Evolutionary conservation across 805 yeast species (phyloP), one percentile per base, ranked within the genome.

Genomic region (Lachancea nothofagi): DNA sequence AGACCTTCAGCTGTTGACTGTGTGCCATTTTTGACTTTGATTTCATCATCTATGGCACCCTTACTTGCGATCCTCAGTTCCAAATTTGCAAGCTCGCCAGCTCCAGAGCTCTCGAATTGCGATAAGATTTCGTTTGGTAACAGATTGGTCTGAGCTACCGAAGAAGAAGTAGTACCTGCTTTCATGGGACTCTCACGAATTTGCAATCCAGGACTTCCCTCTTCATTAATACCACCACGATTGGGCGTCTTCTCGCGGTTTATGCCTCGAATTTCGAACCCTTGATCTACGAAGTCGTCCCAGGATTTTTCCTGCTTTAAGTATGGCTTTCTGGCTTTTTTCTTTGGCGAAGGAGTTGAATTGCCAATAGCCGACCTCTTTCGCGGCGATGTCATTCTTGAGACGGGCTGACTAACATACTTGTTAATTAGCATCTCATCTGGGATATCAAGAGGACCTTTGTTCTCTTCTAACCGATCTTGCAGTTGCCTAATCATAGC

Each of bases 361-460:
- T 31, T 19, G 7, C 24, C 21, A 14, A 6, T 18, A 13, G 32
- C 12, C 24, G 42, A 4, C 17, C 33, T 19, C 19, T 38, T 38
- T 7, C 33, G 33, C 17, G 42, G 42, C 14, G 42, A 38, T 9
- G 33, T 33, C 42, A 38, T 38, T 21, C 42, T 19, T 2, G 42
- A 38, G 15, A 33, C 42, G 6, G 42, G 42, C 22, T 32, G 26
- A 10, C 18, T 26, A 8, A 38, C 33, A 14, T 27, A 38, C n/a
- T 18, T n/a, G 26, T 38, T 38, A 21, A 38, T 13, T 4, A 38
- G 28, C 12, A 12, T 13, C 3, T 26, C 28, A 25, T 38, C 42
- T 6, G 42, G 33, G 6, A 33, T 17, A 25, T 38, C 42, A 8
- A 20, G 27, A 7, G 42, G 37, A 7, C 31, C 33, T 10, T 10